Conservation (phyloP, 306 rosid genomes). For the Cucumis melo region DNA sequence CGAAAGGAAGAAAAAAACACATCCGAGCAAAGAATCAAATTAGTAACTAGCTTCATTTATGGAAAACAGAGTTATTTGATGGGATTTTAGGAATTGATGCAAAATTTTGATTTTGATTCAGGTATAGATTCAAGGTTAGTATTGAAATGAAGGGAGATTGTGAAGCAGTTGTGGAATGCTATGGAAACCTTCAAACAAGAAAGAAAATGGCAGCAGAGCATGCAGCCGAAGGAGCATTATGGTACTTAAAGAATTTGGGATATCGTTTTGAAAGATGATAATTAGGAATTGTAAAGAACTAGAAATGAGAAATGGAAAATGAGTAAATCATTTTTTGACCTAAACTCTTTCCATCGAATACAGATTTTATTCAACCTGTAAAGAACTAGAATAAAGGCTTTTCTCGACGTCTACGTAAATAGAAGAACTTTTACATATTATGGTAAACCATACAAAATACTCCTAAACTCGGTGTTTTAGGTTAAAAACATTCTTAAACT, state of each 20-base stretch:
- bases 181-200: slow-evolving; percentile 30
- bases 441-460: too few species aligned
- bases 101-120: slow-evolving; percentile 5
- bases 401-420: too few species aligned
- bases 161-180: slow-evolving; percentile 29
- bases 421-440: too few species aligned
- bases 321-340: background rate
- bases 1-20: background rate
- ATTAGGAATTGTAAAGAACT: background rate
- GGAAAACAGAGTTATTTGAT: background rate
- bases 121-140: slow-evolving; percentile 52
- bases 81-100: background rate
- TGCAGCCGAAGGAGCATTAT: slow-evolving; percentile 56
- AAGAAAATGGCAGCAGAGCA: slow-evolving; percentile 54
- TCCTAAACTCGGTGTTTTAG: too few species aligned
- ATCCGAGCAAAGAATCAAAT: background rate
- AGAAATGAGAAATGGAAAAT: background rate
- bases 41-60: background rate
- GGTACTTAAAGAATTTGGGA: slow-evolving; percentile 33
- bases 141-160: slow-evolving; percentile 23
- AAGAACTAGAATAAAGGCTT: too few species aligned
- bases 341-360: background rate
- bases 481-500: too few species aligned
- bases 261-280: slow-evolving; percentile 12
- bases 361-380: too few species aligned